Evolutionary conservation across 2,329 filamentous ascomycete species (phyloP).

Genomic region (Epicoccum nigrum): DNA sequence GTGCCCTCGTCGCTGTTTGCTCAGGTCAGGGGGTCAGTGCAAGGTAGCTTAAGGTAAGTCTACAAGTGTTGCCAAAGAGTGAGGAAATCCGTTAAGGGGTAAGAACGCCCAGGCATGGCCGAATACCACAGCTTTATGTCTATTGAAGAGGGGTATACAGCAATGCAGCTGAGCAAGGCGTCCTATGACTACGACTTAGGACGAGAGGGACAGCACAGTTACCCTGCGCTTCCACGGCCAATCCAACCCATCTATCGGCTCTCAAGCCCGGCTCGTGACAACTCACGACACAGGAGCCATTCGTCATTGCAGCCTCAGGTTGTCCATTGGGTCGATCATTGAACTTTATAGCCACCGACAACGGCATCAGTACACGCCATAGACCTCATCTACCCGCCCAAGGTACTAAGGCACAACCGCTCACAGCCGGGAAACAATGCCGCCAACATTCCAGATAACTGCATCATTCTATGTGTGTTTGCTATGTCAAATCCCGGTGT

Average conservation of each 20-base stretch:
- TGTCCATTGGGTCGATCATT: constrained; percentile 1
- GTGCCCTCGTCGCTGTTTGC: background rate
- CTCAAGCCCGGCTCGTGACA: background rate
- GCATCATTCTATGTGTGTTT: background rate
- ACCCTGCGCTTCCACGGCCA: background rate
- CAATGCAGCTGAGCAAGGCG: background rate
- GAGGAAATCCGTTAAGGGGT: background rate
- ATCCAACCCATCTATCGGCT: background rate
- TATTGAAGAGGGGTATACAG: constrained; percentile 3
- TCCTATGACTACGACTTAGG: constrained; percentile 6
- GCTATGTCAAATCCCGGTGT: background rate
- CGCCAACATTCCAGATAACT: background rate
- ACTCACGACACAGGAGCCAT: background rate
- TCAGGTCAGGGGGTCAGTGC: background rate
- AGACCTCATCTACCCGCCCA: constrained; percentile 4
- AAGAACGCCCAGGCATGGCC: background rate
- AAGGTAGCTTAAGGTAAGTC: background rate
- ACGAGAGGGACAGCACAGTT: background rate
- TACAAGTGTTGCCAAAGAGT: constrained; percentile 1
- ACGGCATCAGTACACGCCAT: background rate
- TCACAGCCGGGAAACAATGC: constrained; percentile 1
- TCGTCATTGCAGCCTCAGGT: constrained; percentile 5
- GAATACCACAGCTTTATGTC: constrained; percentile 2
- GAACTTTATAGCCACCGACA: constrained; percentile 13
- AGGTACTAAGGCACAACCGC: background rate